Base-by-base conservation (phyloP, 2,329 filamentous ascomycete genomes). In the Trichoderma brevicompactum region DNA sequence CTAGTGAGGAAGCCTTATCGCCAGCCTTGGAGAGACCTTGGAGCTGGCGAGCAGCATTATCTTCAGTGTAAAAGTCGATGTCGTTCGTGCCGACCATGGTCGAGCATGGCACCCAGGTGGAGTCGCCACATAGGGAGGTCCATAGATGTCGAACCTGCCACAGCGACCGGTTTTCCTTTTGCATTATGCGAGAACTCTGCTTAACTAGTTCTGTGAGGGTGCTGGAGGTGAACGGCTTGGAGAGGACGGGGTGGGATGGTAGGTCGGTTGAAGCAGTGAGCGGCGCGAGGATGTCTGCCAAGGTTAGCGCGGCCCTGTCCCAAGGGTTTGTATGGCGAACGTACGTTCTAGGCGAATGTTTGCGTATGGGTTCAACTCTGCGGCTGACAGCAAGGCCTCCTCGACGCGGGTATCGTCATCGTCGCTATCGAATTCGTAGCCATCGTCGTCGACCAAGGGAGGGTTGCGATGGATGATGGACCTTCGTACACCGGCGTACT, bases 381-480 rank as follows among this genome's bases (percentile, higher is more conserved):
- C 84, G n/a, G 87, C 87, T 4, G 84, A 79, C 52, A 86, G 82
- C 55, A 85, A 79, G 48, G 87, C 88, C 55, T 89, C 85, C 68
- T 84, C 83, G 23, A 87, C 76, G 65, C 83, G 84, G 48, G 89
- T 86, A 65, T 91, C 86, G 67, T 91, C 88, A 66, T 92, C 89
- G 67, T 89, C 87, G 73, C 87, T 89, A 48, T 92, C 89, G 64
- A 92, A 80, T 68, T 92, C 87, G 74, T 91, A 92, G 68, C 91
- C 91, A 70, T 94, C 91, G 52, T 92, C 87, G 77, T 94, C 91
- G 69, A 91, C 81, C 53, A 91, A 81, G 10, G 86, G 85, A 5
- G 90, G 89, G 70, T 93, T 94, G 69, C 85, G 86, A 75, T 87
- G 87, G 68, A 96, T 87, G 69, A 94, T 92, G 63, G 87, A 83